Conservation (phyloP, 2,329 filamentous ascomycete species). For the Penicillium sp. region DNA sequence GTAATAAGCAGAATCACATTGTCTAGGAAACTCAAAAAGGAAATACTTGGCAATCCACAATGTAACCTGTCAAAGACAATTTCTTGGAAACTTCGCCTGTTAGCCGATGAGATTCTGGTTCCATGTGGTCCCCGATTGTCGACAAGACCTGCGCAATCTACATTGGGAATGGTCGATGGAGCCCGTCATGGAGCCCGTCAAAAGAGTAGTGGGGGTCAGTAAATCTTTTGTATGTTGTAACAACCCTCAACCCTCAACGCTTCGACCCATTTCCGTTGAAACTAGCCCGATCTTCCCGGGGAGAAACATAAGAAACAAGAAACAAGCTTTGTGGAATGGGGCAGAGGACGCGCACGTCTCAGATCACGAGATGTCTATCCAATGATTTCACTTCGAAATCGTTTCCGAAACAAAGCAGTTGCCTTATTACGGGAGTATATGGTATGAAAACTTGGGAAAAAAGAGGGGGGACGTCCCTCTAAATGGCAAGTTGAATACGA, state of each 20-base stretch:
- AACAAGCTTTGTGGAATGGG: constrained; percentile 22
- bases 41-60: background rate
- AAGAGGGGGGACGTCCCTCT: background rate
- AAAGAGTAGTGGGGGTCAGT: background rate
- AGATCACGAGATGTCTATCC: background rate
- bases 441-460: background rate
- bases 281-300: constrained; percentile 12
- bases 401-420: background rate
- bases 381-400: background rate
- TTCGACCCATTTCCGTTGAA: constrained; percentile 10
- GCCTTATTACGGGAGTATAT: too few relatives aligned
- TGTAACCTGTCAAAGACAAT: constrained; percentile 4
- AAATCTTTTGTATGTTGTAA: background rate
- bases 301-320: background rate
- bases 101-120: background rate
- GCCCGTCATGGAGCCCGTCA: background rate
- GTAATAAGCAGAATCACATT: background rate
- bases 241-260: background rate
- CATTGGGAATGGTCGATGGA: background rate
- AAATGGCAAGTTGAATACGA: constrained; percentile 18
- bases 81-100: background rate
- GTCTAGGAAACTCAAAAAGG: background rate
- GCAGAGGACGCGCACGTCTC: background rate
- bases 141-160: constrained; percentile 1
- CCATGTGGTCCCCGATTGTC: background rate